Evolutionary conservation across 352 stramenopile species (phyloP), one percentile per base, ranked within the genome.

Genomic region (Phytopythium montanum): DNA sequence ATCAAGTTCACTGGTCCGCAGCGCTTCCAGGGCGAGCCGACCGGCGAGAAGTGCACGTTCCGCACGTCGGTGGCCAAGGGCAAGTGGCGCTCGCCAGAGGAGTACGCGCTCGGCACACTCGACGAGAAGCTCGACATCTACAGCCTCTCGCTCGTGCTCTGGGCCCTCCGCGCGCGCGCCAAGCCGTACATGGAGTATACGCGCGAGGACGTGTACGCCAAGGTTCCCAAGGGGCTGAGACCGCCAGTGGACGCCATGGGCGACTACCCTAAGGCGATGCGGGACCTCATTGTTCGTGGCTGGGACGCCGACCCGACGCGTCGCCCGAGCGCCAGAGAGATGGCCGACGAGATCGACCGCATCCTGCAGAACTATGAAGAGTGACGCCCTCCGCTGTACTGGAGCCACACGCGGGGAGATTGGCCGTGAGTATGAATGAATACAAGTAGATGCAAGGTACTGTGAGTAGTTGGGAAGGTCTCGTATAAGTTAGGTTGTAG

Each of bases 51-150:
- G 23, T 95, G 85, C 54, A 83, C 65, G 21, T 87, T 90, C 41
- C 56, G 68, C 16, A 88, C 86, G 25, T 61, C 62, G 5, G 75
- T 91, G 7, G 76, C 78, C 19, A 95, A 93, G 54, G 85, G 85
- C 38, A 88, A 92, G 48, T 95, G 82, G 81, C 72, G 85, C 5
- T 77, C 81, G 18, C 85, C 85, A 0, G 83, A 93, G 51, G 83
- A 95, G 58, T 95, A 91, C 52, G 26, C 64, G 28, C 53, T 72
- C 31, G 12, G 61, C 13, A 54, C 63, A 18, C 62, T 90, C 14
- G 69, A 87, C 55, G 80, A 90, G 52, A 86, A 79, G 38, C 52
- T 86, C 16, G 82, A 92, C 39, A 59, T 90, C 14, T 92, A 88
- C 73, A 89, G 78, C 44, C 67, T 92, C 25, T 83, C 82, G 9